phyloP scores from a whole-genome alignment of 805 yeast genomes.

The Candida alai region DNA sequence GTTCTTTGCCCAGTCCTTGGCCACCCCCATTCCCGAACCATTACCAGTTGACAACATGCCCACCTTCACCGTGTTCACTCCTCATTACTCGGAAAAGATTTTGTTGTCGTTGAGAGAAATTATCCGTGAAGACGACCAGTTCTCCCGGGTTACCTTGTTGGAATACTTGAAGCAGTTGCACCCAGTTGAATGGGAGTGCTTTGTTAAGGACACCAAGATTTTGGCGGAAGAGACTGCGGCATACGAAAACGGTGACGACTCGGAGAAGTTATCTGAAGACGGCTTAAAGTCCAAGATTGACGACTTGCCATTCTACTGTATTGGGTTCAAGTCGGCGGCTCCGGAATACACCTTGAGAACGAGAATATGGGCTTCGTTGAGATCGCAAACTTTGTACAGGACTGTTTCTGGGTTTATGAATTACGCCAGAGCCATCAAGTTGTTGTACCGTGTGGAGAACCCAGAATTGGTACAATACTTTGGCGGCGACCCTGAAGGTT shows the following conservation, averaged over 20 bases:
- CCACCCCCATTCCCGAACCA: conserved; percentile 98
- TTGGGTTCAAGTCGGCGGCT: conserved; percentile 46
- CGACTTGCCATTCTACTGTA: conserved; percentile 44
- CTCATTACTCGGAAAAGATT: conserved; percentile 84
- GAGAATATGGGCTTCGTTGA: conserved; percentile 45
- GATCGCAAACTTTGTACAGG: conserved; percentile 45
- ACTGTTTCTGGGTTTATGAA: conserved; percentile 47
- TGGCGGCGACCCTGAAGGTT: conserved; percentile 97
- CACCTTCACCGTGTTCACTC: conserved; percentile 88
- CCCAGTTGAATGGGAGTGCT: conserved; percentile 55
- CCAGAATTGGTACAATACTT: conserved; percentile 73
- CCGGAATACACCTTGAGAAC: conserved; percentile 46
- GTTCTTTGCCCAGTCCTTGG: conserved; percentile 97
- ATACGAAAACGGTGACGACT: conserved; percentile 52
- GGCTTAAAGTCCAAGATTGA: conserved; percentile 35
- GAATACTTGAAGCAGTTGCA: conserved; percentile 55
- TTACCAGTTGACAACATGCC: conserved; percentile 99
- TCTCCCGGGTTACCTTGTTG: conserved; percentile 51
- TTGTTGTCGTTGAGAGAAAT: conserved; percentile 72
- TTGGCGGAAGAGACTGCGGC: conserved; percentile 48
- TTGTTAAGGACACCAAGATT: conserved; percentile 53
- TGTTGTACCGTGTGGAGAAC: conserved; percentile 44
- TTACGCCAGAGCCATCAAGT: conserved; percentile 44
- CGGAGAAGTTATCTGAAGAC: conserved; percentile 29
- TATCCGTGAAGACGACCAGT: conserved; percentile 66